A percentile compares a stretch with the other conserved stretches of the same genome.
These are phyloP conservation scores for Sporisorium reilianum DNA, from an alignment of 1,284 basidiomycete genomes.

Conservation along the genomic window DNA sequence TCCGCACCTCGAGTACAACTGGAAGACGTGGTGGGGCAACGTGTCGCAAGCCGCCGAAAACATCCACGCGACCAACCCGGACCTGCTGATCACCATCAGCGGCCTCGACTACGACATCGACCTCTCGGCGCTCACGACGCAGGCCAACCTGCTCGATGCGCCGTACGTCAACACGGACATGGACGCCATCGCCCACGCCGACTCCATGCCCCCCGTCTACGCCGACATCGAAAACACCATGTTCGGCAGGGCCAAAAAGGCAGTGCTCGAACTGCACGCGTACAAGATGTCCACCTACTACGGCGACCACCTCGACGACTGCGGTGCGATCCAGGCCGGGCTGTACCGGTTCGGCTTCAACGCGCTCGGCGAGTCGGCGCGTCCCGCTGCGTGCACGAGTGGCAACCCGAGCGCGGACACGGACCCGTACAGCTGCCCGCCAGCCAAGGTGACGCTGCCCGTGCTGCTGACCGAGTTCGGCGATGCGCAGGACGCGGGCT, in stretches of 20 bases:
- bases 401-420: slow-evolving; percentile 13
- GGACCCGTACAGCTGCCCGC: slow-evolving; percentile 34
- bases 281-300: slow-evolving; percentile 43
- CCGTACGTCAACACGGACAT: slow-evolving; percentile 31
- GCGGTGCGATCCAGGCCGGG: slow-evolving; percentile 27
- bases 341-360: slow-evolving; percentile 47
- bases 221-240: slow-evolving; percentile 31
- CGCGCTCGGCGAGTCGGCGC: slow-evolving; percentile 32
- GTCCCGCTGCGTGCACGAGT: slow-evolving; percentile 18
- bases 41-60: slow-evolving; percentile 39
- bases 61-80: slow-evolving; percentile 41
- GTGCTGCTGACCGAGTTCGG: slow-evolving; percentile 43
- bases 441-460: slow-evolving; percentile 30
- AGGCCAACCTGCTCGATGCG: slow-evolving; percentile 31
- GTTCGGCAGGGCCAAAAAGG: slow-evolving; percentile 45
- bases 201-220: slow-evolving; percentile 17
- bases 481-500: slow-evolving; percentile 27
- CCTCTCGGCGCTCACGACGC: slow-evolving; percentile 30
- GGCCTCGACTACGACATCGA: slow-evolving; percentile 51
- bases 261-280: slow-evolving; percentile 44
- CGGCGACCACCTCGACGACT: slow-evolving; percentile 34
- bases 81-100: slow-evolving; percentile 50
- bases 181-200: slow-evolving; percentile 25
- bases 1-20: slow-evolving; percentile 38
- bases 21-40: slow-evolving; percentile 47